Conservation (phyloP, 441 rosid species). For the Gossypium davidsonii region DNA sequence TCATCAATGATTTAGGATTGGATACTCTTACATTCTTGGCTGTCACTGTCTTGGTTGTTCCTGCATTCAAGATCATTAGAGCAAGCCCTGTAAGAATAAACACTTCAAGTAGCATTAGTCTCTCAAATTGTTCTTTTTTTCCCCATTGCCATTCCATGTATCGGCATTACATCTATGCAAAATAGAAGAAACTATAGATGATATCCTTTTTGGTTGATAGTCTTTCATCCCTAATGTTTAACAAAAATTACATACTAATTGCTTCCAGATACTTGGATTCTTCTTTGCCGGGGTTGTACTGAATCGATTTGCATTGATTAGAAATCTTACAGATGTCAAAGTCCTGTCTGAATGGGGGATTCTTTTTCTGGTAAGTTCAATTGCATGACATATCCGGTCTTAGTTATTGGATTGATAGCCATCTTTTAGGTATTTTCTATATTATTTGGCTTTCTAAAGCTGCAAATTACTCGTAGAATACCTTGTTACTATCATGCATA, state of each 20-base stretch:
- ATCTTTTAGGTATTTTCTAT: not conserved
- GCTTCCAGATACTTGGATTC: slow-evolving; percentile 90
- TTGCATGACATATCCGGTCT: not conserved
- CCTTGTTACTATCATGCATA: slow-evolving; percentile 4
- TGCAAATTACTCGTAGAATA: not conserved
- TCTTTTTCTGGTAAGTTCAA: slow-evolving; percentile 80
- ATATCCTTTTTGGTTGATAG: not conserved
- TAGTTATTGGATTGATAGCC: not conserved
- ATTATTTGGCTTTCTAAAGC: not conserved
- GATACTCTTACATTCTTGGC: slow-evolving; percentile 93
- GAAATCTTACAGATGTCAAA: slow-evolving; percentile 90
- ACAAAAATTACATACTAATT: slow-evolving; percentile 4
- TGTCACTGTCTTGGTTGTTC: slow-evolving; percentile 88
- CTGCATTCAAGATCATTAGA: slow-evolving; percentile 71
- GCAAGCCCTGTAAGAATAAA: slow-evolving; percentile 78
- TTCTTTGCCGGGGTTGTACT: slow-evolving; percentile 93
- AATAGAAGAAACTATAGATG: slow-evolving; percentile 1
- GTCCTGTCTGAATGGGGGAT: slow-evolving; percentile 97
- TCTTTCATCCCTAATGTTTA: not conserved
- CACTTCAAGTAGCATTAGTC: not conserved
- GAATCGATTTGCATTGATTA: slow-evolving; percentile 81
- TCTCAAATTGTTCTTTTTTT: not conserved
- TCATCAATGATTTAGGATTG: slow-evolving; percentile 87
- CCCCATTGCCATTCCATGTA: not conserved
- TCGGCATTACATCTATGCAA: not conserved